Percentiles rank a stretch among this genome's conserved stretches.
These are phyloP conservation scores for Neocallimastix lanati DNA, from an alignment of 192 early-diverging fungal species.

Conservation along the genomic window DNA sequence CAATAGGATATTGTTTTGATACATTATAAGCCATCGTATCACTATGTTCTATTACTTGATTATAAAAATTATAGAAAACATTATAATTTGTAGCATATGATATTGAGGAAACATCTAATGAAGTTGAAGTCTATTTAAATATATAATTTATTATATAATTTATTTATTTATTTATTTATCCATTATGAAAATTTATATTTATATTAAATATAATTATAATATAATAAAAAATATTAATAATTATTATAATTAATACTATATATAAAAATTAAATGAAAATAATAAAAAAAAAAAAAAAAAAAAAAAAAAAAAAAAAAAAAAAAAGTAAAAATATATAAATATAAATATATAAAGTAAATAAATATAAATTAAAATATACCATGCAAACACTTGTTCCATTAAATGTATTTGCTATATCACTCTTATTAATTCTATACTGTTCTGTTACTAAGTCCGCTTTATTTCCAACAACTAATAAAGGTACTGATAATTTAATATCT, in stretches of 20 bases:
- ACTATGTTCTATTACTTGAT: background rate
- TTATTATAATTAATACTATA: no score
- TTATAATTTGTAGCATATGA: background rate
- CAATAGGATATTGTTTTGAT: background rate
- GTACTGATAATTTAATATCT: background rate
- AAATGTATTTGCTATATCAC: background rate
- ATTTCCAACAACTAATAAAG: background rate
- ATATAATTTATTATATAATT: no score
- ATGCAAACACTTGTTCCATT: background rate
- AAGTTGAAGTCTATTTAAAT: background rate
- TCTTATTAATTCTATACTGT: background rate
- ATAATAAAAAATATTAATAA: no score
- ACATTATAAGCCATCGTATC: background rate
- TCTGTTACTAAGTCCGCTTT: background rate
- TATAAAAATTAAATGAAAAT: no score
- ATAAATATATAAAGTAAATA: background rate
- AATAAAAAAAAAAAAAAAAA: background rate
- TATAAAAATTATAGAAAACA: background rate
- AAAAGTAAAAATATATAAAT: background rate
- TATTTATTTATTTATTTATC: no score
- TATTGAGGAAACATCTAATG: background rate
- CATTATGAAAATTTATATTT: no score
- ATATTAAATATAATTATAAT: no score
- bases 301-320: background rate
- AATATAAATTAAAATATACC: background rate